Evolutionary conservation across 1,139 yeast genomes (phyloP).

Genomic region (Geotrichum klebahnii): DNA sequence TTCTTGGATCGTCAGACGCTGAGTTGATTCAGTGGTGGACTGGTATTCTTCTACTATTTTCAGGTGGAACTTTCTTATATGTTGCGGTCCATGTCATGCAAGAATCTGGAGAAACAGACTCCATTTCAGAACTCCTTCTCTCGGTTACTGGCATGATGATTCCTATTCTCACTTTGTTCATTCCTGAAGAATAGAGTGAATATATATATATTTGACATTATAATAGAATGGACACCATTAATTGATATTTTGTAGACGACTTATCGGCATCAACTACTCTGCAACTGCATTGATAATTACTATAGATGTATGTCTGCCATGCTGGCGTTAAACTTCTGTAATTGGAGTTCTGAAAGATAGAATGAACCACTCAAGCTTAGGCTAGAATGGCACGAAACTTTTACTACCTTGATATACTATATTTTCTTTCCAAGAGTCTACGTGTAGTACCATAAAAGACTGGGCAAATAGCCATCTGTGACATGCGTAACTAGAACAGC

Average conservation of each 20-base stretch:
- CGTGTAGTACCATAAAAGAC: too few species aligned
- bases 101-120: slow-evolving; percentile 21
- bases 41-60: slow-evolving; percentile 54
- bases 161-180: slow-evolving; percentile 36
- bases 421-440: too few species aligned
- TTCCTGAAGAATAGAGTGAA: slow-evolving; percentile 31
- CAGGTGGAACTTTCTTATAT: slow-evolving; percentile 70
- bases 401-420: too few species aligned
- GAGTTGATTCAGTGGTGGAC: slow-evolving; percentile 42
- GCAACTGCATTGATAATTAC: too few species aligned
- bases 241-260: neutral
- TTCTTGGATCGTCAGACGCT: slow-evolving; percentile 34
- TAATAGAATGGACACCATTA: neutral
- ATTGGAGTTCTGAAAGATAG: too few species aligned
- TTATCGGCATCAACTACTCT: too few species aligned
- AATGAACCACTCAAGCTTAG: too few species aligned
- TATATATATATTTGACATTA: neutral
- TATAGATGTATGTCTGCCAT: too few species aligned
- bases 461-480: too few species aligned
- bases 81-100: slow-evolving; percentile 64
- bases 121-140: slow-evolving; percentile 25
- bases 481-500: too few species aligned
- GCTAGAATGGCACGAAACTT: too few species aligned
- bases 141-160: slow-evolving; percentile 37
- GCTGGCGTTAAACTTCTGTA: too few species aligned